Base-by-base conservation (phyloP, 2,329 filamentous ascomycete genomes). In the Aspergillus amoenus region DNA sequence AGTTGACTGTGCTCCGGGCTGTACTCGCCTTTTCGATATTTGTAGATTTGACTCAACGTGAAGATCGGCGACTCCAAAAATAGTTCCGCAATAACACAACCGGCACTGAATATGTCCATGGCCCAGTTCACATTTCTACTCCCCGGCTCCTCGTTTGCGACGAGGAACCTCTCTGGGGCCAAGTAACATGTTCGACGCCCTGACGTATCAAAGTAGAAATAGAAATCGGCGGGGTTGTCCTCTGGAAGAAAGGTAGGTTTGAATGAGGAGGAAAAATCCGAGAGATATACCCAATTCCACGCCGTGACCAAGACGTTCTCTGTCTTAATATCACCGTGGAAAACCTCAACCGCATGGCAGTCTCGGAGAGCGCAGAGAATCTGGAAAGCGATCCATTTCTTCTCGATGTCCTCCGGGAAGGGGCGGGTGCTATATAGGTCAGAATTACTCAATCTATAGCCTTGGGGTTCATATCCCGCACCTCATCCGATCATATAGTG, bases 211-310 rank as follows among this genome's bases (percentile, higher is more conserved):
- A 97, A 99, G 71, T 93, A 99, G 74, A 97, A 97, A 1, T 93
- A 96, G 69, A 97, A 99, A 68, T 97, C 92, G 15, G 91, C 93
- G 1, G 94, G 94, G 68, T 99, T 97, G 68, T 99, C 93, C 73
- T 97, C 93, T 3, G 94, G 94, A 3, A 99, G 81, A 73, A 91
- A 91, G 5, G 93, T 90, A 11, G 93, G 94, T 70, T 99, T 99
- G 79, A 96, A 97, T 0, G 90, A 88, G 0, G 93, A 92, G 4
- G 93, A 96, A 73, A 97, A 99, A 73, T 99, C 94, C n/a, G 93
- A 88, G 39, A 99, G 82, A 72, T 97, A 99, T 2, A 99, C 82
- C 94, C 95, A 99, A 77, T 97, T 97, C 94, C 94, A 99, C 6
- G 94, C 97, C 0, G 94, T 99, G 50, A 99, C 93, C 47, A 99